Conservation (phyloP, 2,329 filamentous ascomycete genomes). For the Arthroderma sp. region DNA sequence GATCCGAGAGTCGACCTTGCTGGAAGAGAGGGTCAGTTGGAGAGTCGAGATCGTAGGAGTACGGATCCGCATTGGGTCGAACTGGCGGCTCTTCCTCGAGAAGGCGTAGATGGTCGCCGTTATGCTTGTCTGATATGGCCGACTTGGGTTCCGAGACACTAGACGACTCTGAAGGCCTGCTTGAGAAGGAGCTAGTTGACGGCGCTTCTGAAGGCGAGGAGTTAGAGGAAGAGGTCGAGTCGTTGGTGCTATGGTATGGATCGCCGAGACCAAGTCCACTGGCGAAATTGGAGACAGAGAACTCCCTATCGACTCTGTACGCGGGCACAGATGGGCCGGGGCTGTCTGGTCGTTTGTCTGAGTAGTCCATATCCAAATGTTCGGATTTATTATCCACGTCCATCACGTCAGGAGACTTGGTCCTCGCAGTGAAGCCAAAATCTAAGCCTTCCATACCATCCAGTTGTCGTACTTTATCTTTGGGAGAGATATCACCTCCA, state of each 20-base stretch:
- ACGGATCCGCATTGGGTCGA: slow-evolving; percentile 4
- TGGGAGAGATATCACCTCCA: not conserved
- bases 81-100: slow-evolving; percentile 1
- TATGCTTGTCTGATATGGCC: slow-evolving; percentile 17
- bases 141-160: slow-evolving; percentile 23
- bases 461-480: not conserved
- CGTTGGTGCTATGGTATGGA: slow-evolving; percentile 52
- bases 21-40: slow-evolving; percentile 38
- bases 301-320: slow-evolving; percentile 18
- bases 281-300: slow-evolving; percentile 31
- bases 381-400: not conserved
- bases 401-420: not conserved
- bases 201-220: slow-evolving; percentile 50
- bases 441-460: not conserved
- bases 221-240: slow-evolving; percentile 53
- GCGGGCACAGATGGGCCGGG: slow-evolving; percentile 1
- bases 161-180: slow-evolving; percentile 37
- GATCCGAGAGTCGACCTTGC: slow-evolving; percentile 27
- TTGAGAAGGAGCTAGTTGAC: slow-evolving; percentile 51
- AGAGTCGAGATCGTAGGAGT: slow-evolving; percentile 31
- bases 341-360: not conserved
- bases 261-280: slow-evolving; percentile 39
- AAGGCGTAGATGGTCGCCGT: not conserved
- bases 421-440: not conserved
- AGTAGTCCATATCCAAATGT: not conserved